phyloP scores from a whole-genome alignment of 352 stramenopile species.

The Globisporangium yorkense region DNA sequence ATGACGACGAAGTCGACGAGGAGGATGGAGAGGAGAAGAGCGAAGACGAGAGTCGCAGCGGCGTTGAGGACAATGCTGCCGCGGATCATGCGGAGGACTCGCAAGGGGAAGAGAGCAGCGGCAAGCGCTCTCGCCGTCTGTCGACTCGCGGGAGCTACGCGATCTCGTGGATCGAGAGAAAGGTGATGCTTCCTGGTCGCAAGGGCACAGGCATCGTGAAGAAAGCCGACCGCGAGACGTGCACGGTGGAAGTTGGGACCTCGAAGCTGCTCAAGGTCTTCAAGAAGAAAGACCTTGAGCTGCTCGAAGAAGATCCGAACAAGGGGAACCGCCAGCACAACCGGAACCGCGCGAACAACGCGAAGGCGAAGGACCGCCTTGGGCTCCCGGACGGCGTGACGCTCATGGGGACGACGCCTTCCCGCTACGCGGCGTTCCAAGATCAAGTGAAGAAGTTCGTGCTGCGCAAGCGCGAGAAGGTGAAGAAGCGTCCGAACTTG shows the following conservation, averaged over 20 bases:
- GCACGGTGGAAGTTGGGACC: slow-evolving; percentile 68
- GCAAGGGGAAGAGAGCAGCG: slow-evolving; percentile 64
- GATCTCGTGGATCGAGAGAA: slow-evolving; percentile 85
- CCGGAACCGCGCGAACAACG: slow-evolving; percentile 66
- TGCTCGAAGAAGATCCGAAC: slow-evolving; percentile 50
- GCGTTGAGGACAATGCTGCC: slow-evolving; percentile 36
- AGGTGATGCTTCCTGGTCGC: slow-evolving; percentile 72
- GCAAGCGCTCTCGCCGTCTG: slow-evolving; percentile 59
- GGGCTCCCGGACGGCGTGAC: slow-evolving; percentile 63
- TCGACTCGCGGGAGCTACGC: slow-evolving; percentile 79
- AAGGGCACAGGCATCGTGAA: slow-evolving; percentile 79
- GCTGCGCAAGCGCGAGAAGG: slow-evolving; percentile 71
- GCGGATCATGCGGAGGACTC: slow-evolving; percentile 71
- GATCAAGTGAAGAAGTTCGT: slow-evolving; percentile 83
- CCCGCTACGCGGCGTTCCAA: slow-evolving; percentile 77
- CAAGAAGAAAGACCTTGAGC: slow-evolving; percentile 84
- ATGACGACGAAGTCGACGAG: slow-evolving; percentile 17
- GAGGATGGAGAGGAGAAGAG: slow-evolving; percentile 57
- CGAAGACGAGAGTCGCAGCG: slow-evolving; percentile 46
- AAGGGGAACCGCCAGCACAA: slow-evolving; percentile 50
- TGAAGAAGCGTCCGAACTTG: slow-evolving; percentile 84
- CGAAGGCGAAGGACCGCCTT: slow-evolving; percentile 69
- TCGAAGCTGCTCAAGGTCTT: slow-evolving; percentile 78
- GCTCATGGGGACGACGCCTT: slow-evolving; percentile 77
- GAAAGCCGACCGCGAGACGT: slow-evolving; percentile 78